Percentiles rank a stretch among this genome's conserved stretches.
Evolutionary conservation across 768 basidiomycete species (phyloP).

Genomic region (Omphalotus guepiniiformis): DNA sequence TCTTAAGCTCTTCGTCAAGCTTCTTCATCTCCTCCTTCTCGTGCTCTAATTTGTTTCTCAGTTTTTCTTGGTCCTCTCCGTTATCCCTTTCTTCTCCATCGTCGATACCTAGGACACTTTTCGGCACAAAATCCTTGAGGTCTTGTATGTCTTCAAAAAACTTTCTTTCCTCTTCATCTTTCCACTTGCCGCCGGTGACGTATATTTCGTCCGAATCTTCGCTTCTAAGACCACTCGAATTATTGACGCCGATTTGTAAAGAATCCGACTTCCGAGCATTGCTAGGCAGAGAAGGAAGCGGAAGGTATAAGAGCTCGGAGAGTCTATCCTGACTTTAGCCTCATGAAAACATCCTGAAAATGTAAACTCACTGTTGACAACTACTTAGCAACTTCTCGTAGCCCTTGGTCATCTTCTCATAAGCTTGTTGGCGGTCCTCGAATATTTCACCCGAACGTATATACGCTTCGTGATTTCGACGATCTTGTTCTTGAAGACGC

Average conservation of each 20-base stretch:
- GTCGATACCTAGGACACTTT: slow-evolving; percentile 77
- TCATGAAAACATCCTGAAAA: slow-evolving; percentile 8
- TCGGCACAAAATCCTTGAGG: slow-evolving; percentile 87
- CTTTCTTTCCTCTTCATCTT: slow-evolving; percentile 92
- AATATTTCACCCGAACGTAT: slow-evolving; percentile 99
- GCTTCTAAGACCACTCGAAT: slow-evolving; percentile 30
- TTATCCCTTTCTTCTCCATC: slow-evolving; percentile 29
- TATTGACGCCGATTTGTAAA: slow-evolving; percentile 64
- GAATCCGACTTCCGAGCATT: slow-evolving; percentile 78
- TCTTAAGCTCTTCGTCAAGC: slow-evolving; percentile 75
- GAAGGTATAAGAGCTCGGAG: slow-evolving; percentile 84
- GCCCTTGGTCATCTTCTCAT: slow-evolving; percentile 96
- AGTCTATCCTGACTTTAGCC: slow-evolving; percentile 42
- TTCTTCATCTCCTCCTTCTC: slow-evolving; percentile 70
- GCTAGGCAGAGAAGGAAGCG: slow-evolving; percentile 81
- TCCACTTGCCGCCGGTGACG: slow-evolving; percentile 83
- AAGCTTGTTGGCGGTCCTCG: slow-evolving; percentile 97
- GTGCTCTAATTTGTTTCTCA: slow-evolving; percentile 51
- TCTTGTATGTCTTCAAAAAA: slow-evolving; percentile 95
- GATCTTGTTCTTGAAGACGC: slow-evolving; percentile 96
- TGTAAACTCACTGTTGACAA: slow-evolving; percentile 73
- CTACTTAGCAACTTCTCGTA: slow-evolving; percentile 89
- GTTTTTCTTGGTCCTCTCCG: slow-evolving; percentile 40
- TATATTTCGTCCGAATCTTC: slow-evolving; percentile 58
- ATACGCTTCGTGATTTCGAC: slow-evolving; percentile 96